These are phyloP conservation scores for Marasmius sp. DNA, from an alignment of 1,284 basidiomycete genomes.

Conservation along the genomic window DNA sequence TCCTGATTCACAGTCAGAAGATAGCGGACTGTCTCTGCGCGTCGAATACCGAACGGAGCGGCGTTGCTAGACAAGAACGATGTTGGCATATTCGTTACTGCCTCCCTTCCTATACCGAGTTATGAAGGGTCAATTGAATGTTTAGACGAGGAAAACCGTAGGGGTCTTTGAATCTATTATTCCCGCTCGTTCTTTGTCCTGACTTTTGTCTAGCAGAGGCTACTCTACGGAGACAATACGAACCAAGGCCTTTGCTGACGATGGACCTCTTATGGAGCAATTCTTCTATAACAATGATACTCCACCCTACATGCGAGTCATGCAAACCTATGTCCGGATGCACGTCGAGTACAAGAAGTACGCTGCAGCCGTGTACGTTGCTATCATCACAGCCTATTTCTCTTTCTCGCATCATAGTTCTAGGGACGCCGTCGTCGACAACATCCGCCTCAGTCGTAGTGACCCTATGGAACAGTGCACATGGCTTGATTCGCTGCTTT, in stretches of 20 bases:
- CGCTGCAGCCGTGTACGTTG: conserved; percentile 28
- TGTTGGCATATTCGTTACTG: conserved; percentile 22
- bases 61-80: conserved; percentile 25
- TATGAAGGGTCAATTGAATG: conserved; percentile 17
- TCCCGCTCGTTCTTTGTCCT: background rate
- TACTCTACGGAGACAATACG: background rate
- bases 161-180: conserved; percentile 6
- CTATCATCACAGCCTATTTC: background rate
- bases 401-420: background rate
- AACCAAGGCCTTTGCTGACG: conserved; percentile 30
- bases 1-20: background rate
- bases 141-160: conserved; percentile 12
- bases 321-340: conserved; percentile 32
- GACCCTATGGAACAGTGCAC: conserved; percentile 33
- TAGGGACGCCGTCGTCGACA: conserved; percentile 34
- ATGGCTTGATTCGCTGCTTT: conserved; percentile 31
- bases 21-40: conserved; percentile 1
- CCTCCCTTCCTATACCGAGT: conserved; percentile 15
- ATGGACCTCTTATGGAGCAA: conserved; percentile 24
- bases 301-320: conserved; percentile 37
- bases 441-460: conserved; percentile 34
- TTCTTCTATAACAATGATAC: conserved; percentile 32
- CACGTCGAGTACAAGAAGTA: conserved; percentile 27
- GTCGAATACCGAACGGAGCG: conserved; percentile 19
- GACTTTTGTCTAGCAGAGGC: background rate